Base-by-base conservation (phyloP, 2,329 filamentous ascomycete species). In the Trichoderma semiorbis region DNA sequence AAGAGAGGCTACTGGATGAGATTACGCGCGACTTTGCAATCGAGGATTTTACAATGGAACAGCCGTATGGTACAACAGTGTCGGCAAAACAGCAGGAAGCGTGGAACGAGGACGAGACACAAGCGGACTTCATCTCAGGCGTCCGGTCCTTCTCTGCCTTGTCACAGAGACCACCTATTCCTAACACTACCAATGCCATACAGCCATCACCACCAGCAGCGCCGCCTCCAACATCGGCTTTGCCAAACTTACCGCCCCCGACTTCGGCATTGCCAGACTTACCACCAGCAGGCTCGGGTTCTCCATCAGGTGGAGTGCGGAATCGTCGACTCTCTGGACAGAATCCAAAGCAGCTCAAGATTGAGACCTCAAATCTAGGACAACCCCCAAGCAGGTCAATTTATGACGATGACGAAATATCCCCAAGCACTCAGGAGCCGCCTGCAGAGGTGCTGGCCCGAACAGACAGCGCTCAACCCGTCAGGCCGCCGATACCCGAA, bases 21-120 rank as follows among this genome's bases (percentile, higher is more conserved):
- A 94, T 98, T 87, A 94, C 93, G 0, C 90, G 89, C 74, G 93
- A 92, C 68, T 95, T 94, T 80, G 88, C 91, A 69, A 90, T 96
- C 77, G 93, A 95, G 70, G 92, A 95, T 71, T 97, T 97, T 78
- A 88, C 93, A 72, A 92, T 95, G 78, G 73, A 72, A 47, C 69
- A 64, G 5, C 62, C 57, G 10, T 34, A 61, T 36, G 14, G 21
- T 24, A 28, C 26, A 3, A 24, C 50, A 2, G 58, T 55, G 24
- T 58, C 50, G 11, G 62, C 70, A 5, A 57, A 30, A n/a, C 34
- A 67, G 34, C 69, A 66, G 57, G 72, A 71, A 12, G 71, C 55
- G 14, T 70, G 68, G 68, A 36, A 63, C 28, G 55, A 65, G n/a
- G 60, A 34, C 10, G 58, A 65, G 36, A 63, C 57, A 24, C 36